Evolutionary conservation across 1,284 basidiomycete genomes (phyloP), one percentile per base, ranked within the genome.

Genomic region (Microstroma glucosiphilum): DNA sequence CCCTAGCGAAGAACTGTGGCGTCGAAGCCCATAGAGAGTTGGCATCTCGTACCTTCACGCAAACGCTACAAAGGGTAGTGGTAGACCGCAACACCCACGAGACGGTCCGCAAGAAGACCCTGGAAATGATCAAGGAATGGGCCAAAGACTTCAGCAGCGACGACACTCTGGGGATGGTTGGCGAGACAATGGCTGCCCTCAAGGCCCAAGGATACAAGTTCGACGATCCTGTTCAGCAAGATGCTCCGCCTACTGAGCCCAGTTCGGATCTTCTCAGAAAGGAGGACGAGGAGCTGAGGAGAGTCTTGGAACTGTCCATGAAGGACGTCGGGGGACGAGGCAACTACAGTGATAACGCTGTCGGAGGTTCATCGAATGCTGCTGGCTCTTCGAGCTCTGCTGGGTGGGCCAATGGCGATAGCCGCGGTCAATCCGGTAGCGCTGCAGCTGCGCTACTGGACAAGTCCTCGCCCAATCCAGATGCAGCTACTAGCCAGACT

Each of bases 81-180:
- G 87, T 85, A 19, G 96, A 99, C 83, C 84, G 93, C 88, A 92
- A 88, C 19, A 91, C 91, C 0, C 90, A 94, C 72, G 88, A 90
- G 11, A 89, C 90, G 73, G 94, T 97, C 40, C 87, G 88, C 78
- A 86, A 86, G 69, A 85, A 89, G 60, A 86, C 88, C 0, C 81
- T 96, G 26, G 80, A 78, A 9, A 83, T 93, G 58, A 84, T 99
- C 69, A 88, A 88, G 46, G 82, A 86, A 65, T 98, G 96, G 96
- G 86, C 89, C 0, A 84, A 84, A 63, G 90, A 94, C 60, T 76
- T 71, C 42, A 89, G 94, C 70, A 81, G 87, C 2, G 43, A 17
- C 13, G 51, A 13, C 15, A 86, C 88, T 23, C 84, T 97, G 6
- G 91, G 91, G 2, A 83, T 98, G 55, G 94, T 96, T 88, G 87